phyloP scores from a whole-genome alignment of 495 filamentous ascomycete genomes.

The Daldinia concentrica region DNA sequence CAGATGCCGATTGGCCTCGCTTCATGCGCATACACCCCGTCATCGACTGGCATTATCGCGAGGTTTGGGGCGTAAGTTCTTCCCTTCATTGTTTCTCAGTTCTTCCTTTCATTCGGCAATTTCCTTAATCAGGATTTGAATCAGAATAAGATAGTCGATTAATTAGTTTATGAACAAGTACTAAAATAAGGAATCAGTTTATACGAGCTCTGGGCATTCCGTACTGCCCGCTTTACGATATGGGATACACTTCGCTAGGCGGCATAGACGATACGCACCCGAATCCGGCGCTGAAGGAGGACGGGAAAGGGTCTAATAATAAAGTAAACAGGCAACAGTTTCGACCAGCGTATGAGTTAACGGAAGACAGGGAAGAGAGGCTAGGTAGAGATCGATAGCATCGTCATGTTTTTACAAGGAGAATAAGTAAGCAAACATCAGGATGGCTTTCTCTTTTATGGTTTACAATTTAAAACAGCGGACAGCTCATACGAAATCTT shows the following conservation, averaged over 20 bases:
- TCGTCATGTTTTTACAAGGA: not conserved
- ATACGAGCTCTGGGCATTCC: slow-evolving; percentile 78
- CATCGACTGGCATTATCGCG: slow-evolving; percentile 96
- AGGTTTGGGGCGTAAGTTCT: slow-evolving; percentile 84
- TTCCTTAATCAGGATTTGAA: not conserved
- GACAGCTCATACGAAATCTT: not conserved
- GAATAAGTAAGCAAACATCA: not conserved
- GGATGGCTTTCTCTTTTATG: not conserved
- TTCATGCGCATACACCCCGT: slow-evolving; percentile 96
- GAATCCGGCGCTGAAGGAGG: slow-evolving; percentile 76
- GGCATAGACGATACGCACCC: slow-evolving; percentile 90
- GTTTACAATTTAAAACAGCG: not conserved
- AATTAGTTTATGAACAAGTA: not conserved
- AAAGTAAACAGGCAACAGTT: slow-evolving; percentile 56
- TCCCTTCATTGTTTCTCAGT: not conserved
- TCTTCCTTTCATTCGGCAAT: not conserved
- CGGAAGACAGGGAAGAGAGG: slow-evolving; percentile 85
- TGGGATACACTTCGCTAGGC: slow-evolving; percentile 85
- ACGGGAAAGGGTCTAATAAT: slow-evolving; percentile 39
- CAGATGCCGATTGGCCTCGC: slow-evolving; percentile 88
- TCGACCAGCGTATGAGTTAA: slow-evolving; percentile 86
- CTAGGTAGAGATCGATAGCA: slow-evolving; percentile 74
- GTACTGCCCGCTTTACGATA: slow-evolving; percentile 88
- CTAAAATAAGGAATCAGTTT: slow-evolving; percentile 64
- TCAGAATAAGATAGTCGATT: not conserved